Base-by-base conservation (phyloP, 202 grass and related monocot genomes). In the Elaeis oleifera region DNA sequence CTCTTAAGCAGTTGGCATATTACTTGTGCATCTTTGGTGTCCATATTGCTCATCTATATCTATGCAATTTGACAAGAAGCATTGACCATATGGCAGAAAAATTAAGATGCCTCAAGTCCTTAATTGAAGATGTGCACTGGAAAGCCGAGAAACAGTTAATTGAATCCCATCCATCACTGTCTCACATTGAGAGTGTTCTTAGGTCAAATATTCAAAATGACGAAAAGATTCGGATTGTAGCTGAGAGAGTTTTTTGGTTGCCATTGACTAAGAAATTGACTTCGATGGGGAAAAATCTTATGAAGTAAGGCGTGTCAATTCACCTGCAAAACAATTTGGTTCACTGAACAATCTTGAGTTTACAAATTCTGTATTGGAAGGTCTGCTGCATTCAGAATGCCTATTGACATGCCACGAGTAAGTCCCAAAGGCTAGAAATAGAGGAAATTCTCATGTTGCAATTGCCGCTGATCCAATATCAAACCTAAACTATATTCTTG, bases 1-100 rank as follows among this genome's bases (percentile, higher is more conserved):
- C 60, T 74, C 36, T 90, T 18, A 90, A 85, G 51, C 79, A 90
- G 73, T 62, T 83, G 61, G 72, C 87, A 68, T 85, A 90, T 74
- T 85, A 82, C 66, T 74, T 90, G 69, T 90, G 82, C 65, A 83
- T 90, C 64, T 85, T 83, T 80, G 82, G 82, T 74, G 62, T 90
- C 49, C 79, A 90, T 80, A 66, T 64, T 69, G 79, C 87, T 56
- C 54, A 85, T 80, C 58, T 85, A 28, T 90, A 90, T 72, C 56
- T 90, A 64, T 63, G 57, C 52, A 79, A 85, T 63, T 57, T 83
- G 58, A 64, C 58, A 64, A 61, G 16, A 85, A 77, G 60, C 71
- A 80, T 90, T 71, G 64, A 73, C 60, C 51, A 63, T 44, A 63
- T 74, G 72, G 67, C 79, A 53, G 79, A 69, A 63, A 85, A 76